Evolutionary conservation across 352 stramenopile species (phyloP).

Genomic region (Globisporangium spinosum): DNA sequence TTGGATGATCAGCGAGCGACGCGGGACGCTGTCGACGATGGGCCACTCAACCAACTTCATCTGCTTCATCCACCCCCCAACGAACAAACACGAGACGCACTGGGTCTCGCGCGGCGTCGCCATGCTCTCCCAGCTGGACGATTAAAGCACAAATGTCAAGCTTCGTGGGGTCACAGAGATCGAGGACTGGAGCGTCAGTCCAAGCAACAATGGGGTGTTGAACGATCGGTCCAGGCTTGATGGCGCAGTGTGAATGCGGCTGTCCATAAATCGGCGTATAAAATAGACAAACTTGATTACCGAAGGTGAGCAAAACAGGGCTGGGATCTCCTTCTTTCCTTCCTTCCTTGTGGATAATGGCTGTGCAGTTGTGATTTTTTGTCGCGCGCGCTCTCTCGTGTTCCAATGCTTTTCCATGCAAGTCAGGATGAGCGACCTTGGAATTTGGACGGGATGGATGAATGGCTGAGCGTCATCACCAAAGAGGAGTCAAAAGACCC

Average conservation of each 20-base stretch:
- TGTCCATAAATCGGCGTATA: neutral
- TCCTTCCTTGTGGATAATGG: neutral
- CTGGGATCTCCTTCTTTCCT: neutral
- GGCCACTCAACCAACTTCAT: slow-evolving; percentile 96
- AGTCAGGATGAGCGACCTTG: neutral
- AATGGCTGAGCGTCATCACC: neutral
- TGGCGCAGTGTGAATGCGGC: neutral
- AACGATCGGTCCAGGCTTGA: neutral
- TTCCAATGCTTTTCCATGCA: neutral
- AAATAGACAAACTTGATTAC: neutral
- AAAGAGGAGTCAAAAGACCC: neutral
- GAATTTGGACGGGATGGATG: neutral
- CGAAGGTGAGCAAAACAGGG: neutral
- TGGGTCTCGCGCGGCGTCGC: slow-evolving; percentile 93
- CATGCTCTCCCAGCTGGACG: slow-evolving; percentile 90
- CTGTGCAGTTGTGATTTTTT: neutral
- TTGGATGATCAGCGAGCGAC: slow-evolving; percentile 55
- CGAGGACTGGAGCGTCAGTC: neutral
- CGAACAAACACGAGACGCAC: slow-evolving; percentile 71
- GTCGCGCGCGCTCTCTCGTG: neutral
- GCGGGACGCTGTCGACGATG: slow-evolving; percentile 90
- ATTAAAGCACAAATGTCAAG: slow-evolving; percentile 32
- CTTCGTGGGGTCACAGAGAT: neutral
- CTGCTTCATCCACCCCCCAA: slow-evolving; percentile 89
- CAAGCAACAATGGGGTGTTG: neutral